phyloP scores from a whole-genome alignment of 2,329 filamentous ascomycete species.

The Aureobasidium pullulans region DNA sequence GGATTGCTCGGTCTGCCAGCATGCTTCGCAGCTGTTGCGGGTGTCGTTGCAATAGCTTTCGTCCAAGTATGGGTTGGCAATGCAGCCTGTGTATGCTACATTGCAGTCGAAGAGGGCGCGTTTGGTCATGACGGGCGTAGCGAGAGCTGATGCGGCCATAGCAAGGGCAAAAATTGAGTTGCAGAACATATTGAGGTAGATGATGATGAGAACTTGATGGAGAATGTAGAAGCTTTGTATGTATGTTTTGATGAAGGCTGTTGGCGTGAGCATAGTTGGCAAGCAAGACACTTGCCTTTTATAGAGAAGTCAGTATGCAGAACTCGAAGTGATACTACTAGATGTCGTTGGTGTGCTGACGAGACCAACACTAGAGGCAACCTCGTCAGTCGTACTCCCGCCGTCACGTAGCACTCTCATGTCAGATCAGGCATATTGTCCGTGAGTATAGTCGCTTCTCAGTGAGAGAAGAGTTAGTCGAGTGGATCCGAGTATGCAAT shows the following conservation, averaged over 20 bases:
- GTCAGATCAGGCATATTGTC: background rate
- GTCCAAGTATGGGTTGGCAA: background rate
- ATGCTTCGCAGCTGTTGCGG: conserved; percentile 3
- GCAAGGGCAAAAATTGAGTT: background rate
- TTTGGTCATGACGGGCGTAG: background rate
- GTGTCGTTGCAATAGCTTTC: background rate
- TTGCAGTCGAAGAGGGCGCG: background rate
- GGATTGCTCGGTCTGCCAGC: conserved; percentile 4
- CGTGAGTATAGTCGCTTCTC: background rate
- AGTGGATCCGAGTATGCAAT: background rate
- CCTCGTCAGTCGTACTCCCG: background rate
- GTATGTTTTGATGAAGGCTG: background rate
- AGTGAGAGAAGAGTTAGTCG: background rate
- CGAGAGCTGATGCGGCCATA: background rate
- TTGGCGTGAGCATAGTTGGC: too few species aligned
- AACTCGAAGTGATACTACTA: background rate
- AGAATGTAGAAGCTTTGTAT: background rate
- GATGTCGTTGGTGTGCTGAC: background rate
- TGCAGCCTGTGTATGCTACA: background rate
- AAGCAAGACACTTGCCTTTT: background rate
- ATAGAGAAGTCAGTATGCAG: too few species aligned
- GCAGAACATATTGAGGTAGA: background rate
- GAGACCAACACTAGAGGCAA: background rate
- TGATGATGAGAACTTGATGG: background rate
- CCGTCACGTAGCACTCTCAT: background rate